Evolutionary conservation across 257 asterid species (phyloP).

Genomic region (Lycium barbarum): DNA sequence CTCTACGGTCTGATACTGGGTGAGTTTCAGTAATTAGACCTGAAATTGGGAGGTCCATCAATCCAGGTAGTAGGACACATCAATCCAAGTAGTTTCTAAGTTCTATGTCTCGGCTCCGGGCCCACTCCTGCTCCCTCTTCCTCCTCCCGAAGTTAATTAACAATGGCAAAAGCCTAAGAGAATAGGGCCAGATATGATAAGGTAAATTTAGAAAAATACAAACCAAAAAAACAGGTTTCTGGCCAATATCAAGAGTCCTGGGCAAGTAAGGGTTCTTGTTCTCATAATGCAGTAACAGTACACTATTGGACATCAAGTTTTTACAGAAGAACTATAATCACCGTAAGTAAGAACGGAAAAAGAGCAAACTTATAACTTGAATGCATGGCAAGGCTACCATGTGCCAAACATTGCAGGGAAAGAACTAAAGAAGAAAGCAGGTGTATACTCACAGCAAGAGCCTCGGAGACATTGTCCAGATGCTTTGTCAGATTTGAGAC

Average conservation of each 20-base stretch:
- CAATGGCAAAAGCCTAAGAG: neutral
- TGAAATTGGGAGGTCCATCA: neutral
- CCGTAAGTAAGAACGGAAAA: neutral
- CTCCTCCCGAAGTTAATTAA: neutral
- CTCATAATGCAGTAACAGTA: neutral
- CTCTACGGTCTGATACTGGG: neutral
- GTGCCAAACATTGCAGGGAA: neutral
- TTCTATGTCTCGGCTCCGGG: neutral
- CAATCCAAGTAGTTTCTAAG: neutral
- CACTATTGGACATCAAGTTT: neutral
- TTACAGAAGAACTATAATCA: neutral
- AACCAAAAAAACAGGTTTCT: neutral
- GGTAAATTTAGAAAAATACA: slow-evolving; percentile 13
- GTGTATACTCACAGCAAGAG: slow-evolving; percentile 74
- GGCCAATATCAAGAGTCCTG: slow-evolving; percentile 4
- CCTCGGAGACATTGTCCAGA: slow-evolving; percentile 81
- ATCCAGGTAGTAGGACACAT: neutral
- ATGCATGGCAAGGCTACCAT: slow-evolving; percentile 2
- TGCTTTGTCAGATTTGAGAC: slow-evolving; percentile 86
- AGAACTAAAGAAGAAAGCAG: neutral
- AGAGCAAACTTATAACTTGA: neutral
- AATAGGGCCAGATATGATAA: slow-evolving; percentile 1
- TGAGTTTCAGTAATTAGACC: neutral
- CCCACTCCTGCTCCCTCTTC: neutral
- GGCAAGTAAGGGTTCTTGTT: neutral